phyloP scores from a whole-genome alignment of 345 rosid genomes.

The Cardiospermum halicacabum region DNA sequence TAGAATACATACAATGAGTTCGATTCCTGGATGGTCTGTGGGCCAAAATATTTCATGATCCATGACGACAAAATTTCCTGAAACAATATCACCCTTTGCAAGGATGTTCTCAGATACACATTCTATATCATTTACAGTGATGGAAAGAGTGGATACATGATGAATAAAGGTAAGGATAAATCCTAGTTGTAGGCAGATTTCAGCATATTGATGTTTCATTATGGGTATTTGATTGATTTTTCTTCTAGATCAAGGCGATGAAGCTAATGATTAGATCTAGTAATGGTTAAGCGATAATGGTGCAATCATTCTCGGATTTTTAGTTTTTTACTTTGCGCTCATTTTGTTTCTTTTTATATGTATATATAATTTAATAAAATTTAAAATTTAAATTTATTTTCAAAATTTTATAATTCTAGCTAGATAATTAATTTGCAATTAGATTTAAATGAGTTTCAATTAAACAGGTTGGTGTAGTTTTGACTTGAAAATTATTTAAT shows the following conservation, averaged over 20 bases:
- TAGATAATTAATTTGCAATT: too few relatives aligned
- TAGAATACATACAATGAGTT: neutral
- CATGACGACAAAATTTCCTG: conserved; percentile 10
- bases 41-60: conserved; percentile 13
- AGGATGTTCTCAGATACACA: neutral
- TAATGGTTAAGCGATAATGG: neutral
- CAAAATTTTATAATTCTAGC: too few relatives aligned
- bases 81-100: neutral
- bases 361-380: too few relatives aligned
- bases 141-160: conserved; percentile 6
- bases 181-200: conserved; percentile 2
- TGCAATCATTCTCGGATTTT: conserved; percentile 9
- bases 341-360: too few relatives aligned
- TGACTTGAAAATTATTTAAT: too few relatives aligned
- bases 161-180: conserved; percentile 13
- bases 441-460: too few relatives aligned
- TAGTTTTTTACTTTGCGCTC: too few relatives aligned
- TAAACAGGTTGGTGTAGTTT: too few relatives aligned
- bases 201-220: conserved; percentile 1
- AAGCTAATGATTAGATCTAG: neutral
- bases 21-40: conserved; percentile 5
- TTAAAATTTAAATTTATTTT: too few relatives aligned
- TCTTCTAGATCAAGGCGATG: too few relatives aligned
- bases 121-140: neutral
- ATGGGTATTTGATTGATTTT: neutral